These are phyloP conservation scores for Boletus rubropictus DNA, from an alignment of 768 basidiomycete genomes.

Conservation along the genomic window DNA sequence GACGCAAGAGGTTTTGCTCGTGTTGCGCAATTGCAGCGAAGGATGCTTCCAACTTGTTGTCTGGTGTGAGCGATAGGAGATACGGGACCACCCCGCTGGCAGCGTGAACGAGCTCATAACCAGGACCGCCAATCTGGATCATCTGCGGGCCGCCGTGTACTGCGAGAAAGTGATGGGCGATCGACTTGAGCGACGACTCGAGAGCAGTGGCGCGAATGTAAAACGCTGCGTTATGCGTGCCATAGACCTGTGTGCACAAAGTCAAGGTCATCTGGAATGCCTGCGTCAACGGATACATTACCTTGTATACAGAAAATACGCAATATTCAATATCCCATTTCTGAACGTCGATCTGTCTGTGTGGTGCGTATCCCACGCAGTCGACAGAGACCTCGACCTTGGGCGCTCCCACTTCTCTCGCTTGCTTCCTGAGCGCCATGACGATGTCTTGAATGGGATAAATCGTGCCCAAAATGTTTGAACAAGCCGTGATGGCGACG, in stretches of 20 bases:
- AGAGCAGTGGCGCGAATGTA: conserved; percentile 52
- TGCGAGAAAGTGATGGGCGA: conserved; percentile 67
- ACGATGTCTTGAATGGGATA: conserved; percentile 56
- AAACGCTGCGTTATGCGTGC: conserved; percentile 62
- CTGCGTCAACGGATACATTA: conserved; percentile 17
- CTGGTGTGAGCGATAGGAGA: conserved; percentile 52
- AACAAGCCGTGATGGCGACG: conserved; percentile 68
- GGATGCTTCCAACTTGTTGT: conserved; percentile 41
- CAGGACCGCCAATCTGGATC: conserved; percentile 68
- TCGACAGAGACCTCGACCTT: conserved; percentile 69
- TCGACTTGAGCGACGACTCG: conserved; percentile 45
- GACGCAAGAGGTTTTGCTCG: conserved; percentile 53
- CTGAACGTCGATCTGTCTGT: conserved; percentile 63
- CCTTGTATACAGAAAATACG: conserved; percentile 75
- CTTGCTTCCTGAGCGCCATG: conserved; percentile 44
- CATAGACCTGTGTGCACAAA: conserved; percentile 51
- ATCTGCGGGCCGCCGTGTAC: conserved; percentile 47
- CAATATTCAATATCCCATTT: conserved; percentile 76
- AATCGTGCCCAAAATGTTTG: conserved; percentile 67
- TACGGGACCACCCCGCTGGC: conserved; percentile 58
- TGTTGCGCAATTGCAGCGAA: conserved; percentile 56
- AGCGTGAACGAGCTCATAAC: conserved; percentile 65
- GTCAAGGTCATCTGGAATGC: not conserved
- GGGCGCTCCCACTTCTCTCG: conserved; percentile 44
- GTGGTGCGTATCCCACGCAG: conserved; percentile 76